Base-by-base conservation (phyloP, 371 early-diverging fungal species). In the Rhizopus arrhizus region DNA sequence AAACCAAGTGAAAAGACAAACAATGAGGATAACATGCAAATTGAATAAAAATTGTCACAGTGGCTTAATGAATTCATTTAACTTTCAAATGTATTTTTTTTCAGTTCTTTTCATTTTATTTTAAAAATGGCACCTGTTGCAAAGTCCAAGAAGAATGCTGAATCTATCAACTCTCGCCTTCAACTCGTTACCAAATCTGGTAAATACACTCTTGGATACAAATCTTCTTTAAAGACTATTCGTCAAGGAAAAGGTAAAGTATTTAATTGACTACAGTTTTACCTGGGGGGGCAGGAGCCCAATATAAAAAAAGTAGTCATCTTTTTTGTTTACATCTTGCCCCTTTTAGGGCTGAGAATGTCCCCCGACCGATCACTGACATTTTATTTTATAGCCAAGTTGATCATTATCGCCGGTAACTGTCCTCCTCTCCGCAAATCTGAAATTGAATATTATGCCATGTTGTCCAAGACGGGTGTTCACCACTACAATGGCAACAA, bases 371-470 rank as follows among this genome's bases (percentile, higher is more conserved):
- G 53, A 40, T 49, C 22, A 43, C 53, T 61, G 61, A 36, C 58
- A 15, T 61, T 57, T 58, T 31, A 58, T 53, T 15, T 22, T 22
- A 22, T 85, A 93, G 95, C 96, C 85, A 96, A 96, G 93, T 88
- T 97, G 73, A 86, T 98, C 81, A 89, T 98, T 86, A 90, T 98
- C 81, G 90, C 98, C 69, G 95, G 93, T 73, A 98, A 97, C 94
- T 94, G 95, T 86, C 98, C 98, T 66, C 94, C 98, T 75, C 91
- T 98, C 77, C 89, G 99, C 83, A 97, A 97, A 89, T 94, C 95
- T 61, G 98, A 98, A 90, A 90, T 98, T 74, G 98, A 97, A 88
- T 98, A 98, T 95, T 97, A 97, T 85, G 99, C 99, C 81, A 98
- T 98, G 99, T 88, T 98, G 79, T 93, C 96, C 86, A 97, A 97